Percentiles rank a stretch among this genome's conserved stretches.
Evolutionary conservation across 441 rosid species (phyloP).

Genomic region (Aleurites moluccanus): DNA sequence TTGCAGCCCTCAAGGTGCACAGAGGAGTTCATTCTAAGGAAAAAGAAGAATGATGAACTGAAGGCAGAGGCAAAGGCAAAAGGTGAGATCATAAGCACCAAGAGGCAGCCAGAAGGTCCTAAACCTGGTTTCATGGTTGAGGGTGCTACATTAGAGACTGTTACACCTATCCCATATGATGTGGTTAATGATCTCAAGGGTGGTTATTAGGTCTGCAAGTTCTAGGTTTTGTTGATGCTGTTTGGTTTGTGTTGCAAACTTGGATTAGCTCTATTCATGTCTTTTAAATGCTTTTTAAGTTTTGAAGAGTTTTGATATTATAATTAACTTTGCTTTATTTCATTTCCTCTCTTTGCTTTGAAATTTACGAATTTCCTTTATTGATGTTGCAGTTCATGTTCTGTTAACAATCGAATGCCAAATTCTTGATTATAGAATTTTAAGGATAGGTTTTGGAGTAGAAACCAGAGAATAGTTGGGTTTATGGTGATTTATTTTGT

Average conservation of each 20-base stretch:
- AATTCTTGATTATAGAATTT: background rate
- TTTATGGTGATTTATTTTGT: too few relatives aligned
- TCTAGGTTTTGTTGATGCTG: constrained; percentile 11
- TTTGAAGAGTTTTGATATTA: constrained; percentile 10
- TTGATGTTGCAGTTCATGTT: background rate
- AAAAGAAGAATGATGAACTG: constrained; percentile 64
- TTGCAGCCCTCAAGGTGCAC: constrained; percentile 81
- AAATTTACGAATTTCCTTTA: background rate
- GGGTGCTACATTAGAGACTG: constrained; percentile 83
- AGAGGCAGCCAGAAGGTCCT: constrained; percentile 88
- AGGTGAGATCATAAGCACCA: constrained; percentile 83
- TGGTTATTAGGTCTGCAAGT: constrained; percentile 61
- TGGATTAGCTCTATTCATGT: constrained; percentile 15
- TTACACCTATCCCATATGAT: constrained; percentile 93
- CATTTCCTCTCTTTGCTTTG: background rate
- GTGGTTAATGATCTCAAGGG: constrained; percentile 97
- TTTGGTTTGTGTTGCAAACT: constrained; percentile 18
- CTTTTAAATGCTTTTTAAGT: constrained; percentile 8
- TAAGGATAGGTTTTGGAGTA: background rate
- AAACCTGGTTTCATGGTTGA: constrained; percentile 97
- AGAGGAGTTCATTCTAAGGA: constrained; percentile 76
- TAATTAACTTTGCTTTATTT: background rate
- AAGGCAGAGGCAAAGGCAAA: constrained; percentile 85
- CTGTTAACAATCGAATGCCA: background rate
- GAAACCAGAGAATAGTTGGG: too few relatives aligned